A percentile compares a stretch with the other conserved stretches of the same genome.
These are phyloP conservation scores for Aspergillus neoniger DNA, from an alignment of 2,329 filamentous ascomycete genomes.

Conservation along the genomic window DNA sequence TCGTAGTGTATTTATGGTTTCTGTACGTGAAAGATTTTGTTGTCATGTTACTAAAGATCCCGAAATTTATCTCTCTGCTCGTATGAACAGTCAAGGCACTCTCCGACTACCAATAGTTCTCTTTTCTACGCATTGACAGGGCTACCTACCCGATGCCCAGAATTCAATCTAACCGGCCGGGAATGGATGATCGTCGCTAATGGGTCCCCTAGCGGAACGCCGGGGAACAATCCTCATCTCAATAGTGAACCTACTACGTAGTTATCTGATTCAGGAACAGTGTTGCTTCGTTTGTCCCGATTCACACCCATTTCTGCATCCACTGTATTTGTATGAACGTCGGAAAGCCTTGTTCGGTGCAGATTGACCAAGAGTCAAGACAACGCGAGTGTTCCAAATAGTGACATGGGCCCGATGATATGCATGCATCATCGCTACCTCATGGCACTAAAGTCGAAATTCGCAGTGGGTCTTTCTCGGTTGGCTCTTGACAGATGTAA, in stretches of 20 bases:
- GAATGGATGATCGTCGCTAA: conserved; percentile 1
- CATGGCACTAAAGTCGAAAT: background rate
- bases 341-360: background rate
- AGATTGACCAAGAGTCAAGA: background rate
- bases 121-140: background rate
- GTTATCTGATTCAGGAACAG: background rate
- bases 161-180: background rate
- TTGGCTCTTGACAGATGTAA: background rate
- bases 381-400: background rate
- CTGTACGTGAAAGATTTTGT: too few species aligned
- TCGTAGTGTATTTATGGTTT: too few species aligned
- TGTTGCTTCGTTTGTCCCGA: background rate
- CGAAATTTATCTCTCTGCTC: background rate
- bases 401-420: background rate
- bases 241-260: background rate
- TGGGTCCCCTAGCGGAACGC: background rate
- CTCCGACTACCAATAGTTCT: background rate
- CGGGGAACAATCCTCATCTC: background rate
- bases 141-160: conserved; percentile 3
- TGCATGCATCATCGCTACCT: conserved; percentile 2
- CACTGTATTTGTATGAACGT: background rate
- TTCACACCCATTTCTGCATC: background rate
- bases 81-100: background rate
- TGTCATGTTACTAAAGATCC: too few species aligned
- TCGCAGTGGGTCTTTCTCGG: background rate